Evolutionary conservation across 305 asterid species (phyloP).

Genomic region (Fraxinus xanthoxyloides): DNA sequence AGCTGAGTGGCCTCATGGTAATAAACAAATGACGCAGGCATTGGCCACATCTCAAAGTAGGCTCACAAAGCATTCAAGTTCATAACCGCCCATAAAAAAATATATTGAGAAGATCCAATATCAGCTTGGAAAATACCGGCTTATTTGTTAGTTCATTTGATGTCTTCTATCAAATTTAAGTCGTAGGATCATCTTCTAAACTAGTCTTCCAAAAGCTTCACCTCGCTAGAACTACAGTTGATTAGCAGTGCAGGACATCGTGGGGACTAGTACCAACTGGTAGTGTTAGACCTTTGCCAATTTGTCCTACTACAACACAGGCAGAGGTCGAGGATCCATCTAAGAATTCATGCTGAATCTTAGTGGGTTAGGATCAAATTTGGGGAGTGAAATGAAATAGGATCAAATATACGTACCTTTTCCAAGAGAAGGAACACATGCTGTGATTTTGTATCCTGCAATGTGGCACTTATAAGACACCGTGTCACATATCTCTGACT

Average conservation of each 20-base stretch:
- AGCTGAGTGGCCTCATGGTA: neutral
- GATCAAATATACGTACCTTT: constrained; percentile 22
- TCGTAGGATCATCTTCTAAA: neutral
- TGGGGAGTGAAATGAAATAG: neutral
- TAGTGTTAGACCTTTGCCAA: neutral
- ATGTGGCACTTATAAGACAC: constrained; percentile 36
- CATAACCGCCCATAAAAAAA: neutral
- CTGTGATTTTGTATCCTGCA: constrained; percentile 38
- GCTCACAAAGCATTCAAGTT: neutral
- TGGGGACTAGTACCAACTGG: neutral
- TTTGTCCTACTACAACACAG: neutral
- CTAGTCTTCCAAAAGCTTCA: neutral
- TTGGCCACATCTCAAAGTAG: neutral
- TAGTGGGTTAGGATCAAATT: neutral
- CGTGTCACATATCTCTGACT: constrained; percentile 33
- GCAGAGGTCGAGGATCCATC: neutral
- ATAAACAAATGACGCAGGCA: neutral
- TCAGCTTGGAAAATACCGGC: neutral
- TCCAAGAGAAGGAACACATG: constrained; percentile 40
- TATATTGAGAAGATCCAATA: neutral
- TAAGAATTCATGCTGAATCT: neutral
- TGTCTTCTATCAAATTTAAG: neutral
- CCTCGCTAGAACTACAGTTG: neutral
- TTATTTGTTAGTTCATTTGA: neutral
- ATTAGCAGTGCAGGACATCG: neutral